Conservation (phyloP, 352 stramenopile genomes). For the Pythium chondricola region DNA sequence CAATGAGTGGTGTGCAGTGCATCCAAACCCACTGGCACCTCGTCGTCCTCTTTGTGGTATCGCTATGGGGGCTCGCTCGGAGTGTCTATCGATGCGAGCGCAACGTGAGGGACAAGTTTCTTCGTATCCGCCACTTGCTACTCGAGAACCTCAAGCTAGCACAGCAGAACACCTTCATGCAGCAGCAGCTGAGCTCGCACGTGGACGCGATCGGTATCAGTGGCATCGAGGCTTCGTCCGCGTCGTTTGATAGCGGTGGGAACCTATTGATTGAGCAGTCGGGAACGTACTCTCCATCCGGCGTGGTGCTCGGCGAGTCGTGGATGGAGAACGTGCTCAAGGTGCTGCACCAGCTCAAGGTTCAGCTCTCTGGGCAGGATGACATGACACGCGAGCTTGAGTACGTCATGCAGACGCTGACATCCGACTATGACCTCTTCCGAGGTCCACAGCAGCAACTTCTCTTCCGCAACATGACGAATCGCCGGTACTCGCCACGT, state of each 20-base stretch:
- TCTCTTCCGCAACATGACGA: conserved; percentile 9
- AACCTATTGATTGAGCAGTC: conserved; percentile 15
- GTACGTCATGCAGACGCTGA: conserved; percentile 62
- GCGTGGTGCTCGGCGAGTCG: conserved; percentile 42
- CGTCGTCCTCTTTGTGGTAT: conserved; percentile 31
- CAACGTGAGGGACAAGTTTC: conserved; percentile 38
- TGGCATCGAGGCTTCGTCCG: conserved; percentile 15
- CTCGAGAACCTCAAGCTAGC: conserved; percentile 58
- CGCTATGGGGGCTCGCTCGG: conserved; percentile 30
- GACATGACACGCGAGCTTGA: conserved; percentile 39
- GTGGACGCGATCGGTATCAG: conserved; percentile 50
- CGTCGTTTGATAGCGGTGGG: background rate
- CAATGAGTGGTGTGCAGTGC: conserved; percentile 10
- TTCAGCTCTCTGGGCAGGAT: conserved; percentile 34
- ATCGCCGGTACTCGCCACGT: conserved; percentile 10
- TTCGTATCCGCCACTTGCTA: conserved; percentile 46
- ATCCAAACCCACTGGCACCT: conserved; percentile 44
- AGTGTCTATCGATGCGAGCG: conserved; percentile 37
- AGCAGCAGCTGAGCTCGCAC: conserved; percentile 56
- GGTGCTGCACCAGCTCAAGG: conserved; percentile 41
- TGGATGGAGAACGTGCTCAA: conserved; percentile 72
- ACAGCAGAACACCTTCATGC: conserved; percentile 58
- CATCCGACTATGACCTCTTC: conserved; percentile 62
- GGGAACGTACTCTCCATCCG: conserved; percentile 5
- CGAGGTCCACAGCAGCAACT: conserved; percentile 2